Percentiles rank a stretch among this genome's conserved stretches.
phyloP scores from a whole-genome alignment of 2,329 filamentous ascomycete genomes.

The Ceratocystiopsis minuta region DNA sequence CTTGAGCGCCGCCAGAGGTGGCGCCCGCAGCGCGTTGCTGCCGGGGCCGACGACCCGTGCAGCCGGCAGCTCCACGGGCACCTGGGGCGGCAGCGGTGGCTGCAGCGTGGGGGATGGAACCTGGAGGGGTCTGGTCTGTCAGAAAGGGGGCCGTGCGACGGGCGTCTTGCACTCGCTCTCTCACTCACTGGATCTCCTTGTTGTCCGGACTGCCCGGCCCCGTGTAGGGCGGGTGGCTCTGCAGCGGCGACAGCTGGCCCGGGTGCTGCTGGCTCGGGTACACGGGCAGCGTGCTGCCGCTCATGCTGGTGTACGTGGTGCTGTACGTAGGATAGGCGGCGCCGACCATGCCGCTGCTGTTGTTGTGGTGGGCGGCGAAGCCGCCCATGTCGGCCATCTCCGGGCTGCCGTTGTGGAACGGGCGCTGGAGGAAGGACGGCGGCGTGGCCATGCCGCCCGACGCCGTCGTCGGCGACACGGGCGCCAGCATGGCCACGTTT shows the following conservation, averaged over 20 bases:
- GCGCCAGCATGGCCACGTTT: background rate
- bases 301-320: background rate
- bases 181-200: too few species aligned
- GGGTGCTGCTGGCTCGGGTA: constrained; percentile 2
- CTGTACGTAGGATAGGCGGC: background rate
- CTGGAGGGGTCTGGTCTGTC: too few species aligned
- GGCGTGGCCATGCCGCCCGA: background rate
- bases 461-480: background rate
- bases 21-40: background rate
- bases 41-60: constrained; percentile 7
- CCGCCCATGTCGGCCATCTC: background rate
- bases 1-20: background rate
- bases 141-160: too few species aligned
- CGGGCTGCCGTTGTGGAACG: background rate
- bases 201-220: too few species aligned
- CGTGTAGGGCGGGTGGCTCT: constrained; percentile 1
- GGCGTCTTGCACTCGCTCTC: too few species aligned
- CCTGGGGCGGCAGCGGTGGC: constrained; percentile 4
- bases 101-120: background rate
- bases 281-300: constrained; percentile 1
- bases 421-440: background rate
- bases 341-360: background rate
- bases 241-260: constrained; percentile 1
- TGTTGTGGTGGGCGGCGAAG: background rate
- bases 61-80: constrained; percentile 18